Evolutionary conservation across 129 eudicot genomes (phyloP).

Genomic region (Helichrysum umbraculigerum): DNA sequence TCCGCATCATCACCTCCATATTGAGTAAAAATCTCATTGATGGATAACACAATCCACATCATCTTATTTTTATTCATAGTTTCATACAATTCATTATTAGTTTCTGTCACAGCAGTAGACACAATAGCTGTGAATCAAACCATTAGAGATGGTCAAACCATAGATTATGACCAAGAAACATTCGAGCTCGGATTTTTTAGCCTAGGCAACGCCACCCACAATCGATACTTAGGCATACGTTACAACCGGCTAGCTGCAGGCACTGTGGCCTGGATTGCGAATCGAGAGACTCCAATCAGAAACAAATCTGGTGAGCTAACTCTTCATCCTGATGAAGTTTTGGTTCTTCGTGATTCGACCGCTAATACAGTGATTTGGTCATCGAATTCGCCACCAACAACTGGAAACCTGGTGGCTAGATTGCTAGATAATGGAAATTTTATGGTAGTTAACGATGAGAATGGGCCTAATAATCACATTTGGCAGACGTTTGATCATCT

Average conservation of each 20-base stretch:
- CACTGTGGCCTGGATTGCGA: constrained; percentile 32
- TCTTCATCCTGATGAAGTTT: too few relatives aligned
- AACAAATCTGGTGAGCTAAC: too few relatives aligned
- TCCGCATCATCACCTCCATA: too few relatives aligned
- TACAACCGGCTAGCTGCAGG: constrained; percentile 14
- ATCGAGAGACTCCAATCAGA: constrained; percentile 26
- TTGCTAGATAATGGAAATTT: constrained; percentile 38
- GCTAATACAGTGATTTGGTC: constrained; percentile 32
- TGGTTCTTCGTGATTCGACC: not conserved
- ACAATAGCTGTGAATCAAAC: too few relatives aligned
- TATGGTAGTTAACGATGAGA: not conserved
- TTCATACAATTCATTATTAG: too few relatives aligned
- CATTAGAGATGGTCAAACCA: not conserved
- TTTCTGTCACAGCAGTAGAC: too few relatives aligned
- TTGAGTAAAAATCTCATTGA: too few relatives aligned
- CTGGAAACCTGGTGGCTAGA: constrained; percentile 2
- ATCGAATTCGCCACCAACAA: constrained; percentile 2
- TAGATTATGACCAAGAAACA: constrained; percentile 24
- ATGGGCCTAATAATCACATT: not conserved
- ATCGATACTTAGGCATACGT: constrained; percentile 30
- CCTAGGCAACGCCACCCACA: not conserved
- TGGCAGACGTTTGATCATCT: constrained; percentile 11
- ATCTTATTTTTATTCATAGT: too few relatives aligned
- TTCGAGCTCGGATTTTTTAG: constrained; percentile 38
- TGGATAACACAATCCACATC: too few relatives aligned